Evolutionary conservation across 148 eudicot species (phyloP).

Genomic region (Vaccinium myrtillus): DNA sequence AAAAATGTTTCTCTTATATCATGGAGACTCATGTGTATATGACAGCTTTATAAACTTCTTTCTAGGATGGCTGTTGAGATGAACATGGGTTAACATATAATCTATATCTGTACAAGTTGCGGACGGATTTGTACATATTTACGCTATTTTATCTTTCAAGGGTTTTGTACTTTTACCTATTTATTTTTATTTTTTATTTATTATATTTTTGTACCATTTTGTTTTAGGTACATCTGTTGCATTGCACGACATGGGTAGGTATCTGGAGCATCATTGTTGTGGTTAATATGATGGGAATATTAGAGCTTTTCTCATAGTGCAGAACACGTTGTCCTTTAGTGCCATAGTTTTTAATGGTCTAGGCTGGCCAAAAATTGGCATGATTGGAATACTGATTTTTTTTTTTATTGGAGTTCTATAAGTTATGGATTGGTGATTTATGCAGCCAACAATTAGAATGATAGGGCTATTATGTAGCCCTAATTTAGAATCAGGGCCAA

Average conservation of each 20-base stretch:
- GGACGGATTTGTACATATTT: neutral
- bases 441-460: no score
- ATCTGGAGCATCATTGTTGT: neutral
- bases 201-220: neutral
- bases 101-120: neutral
- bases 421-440: no score
- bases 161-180: neutral
- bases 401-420: no score
- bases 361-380: neutral
- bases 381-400: neutral
- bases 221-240: neutral
- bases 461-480: no score
- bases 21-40: slow-evolving; percentile 1
- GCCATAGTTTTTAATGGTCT: neutral
- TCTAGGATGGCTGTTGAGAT: neutral
- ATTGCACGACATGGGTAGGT: neutral
- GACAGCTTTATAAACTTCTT: slow-evolving; percentile 1
- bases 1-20: neutral
- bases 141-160: neutral
- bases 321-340: neutral
- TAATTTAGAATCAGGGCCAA: no score
- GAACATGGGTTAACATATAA: neutral
- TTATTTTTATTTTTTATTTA: neutral
- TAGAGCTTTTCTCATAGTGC: neutral
- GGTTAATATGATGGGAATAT: neutral